These are phyloP conservation scores for Penicillium sp. DNA, from an alignment of 2,329 filamentous ascomycete species.

Conservation along the genomic window DNA sequence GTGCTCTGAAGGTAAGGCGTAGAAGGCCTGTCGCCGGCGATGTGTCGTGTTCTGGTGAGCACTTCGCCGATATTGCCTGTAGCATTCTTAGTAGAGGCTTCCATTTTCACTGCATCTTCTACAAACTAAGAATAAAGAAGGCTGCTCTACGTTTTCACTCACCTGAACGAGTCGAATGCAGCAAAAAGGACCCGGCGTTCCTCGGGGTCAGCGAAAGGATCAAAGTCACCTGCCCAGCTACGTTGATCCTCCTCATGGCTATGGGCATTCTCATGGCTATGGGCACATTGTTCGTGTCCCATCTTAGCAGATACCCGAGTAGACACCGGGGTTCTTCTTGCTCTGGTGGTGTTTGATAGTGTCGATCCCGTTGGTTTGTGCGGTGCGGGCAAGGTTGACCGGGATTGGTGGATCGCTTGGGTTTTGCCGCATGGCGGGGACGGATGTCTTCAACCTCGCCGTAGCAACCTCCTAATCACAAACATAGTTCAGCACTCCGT, in stretches of 20 bases:
- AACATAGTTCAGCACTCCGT: not conserved
- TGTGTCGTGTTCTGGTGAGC: conserved; percentile 92
- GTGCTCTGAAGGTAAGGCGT: conserved; percentile 79
- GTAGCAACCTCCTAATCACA: not conserved
- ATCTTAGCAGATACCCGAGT: conserved; percentile 2
- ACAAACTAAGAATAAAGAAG: not conserved
- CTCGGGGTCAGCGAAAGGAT: conserved; percentile 71
- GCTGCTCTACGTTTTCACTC: conserved; percentile 39
- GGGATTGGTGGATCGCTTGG: conserved; percentile 18
- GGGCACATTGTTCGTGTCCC: conserved; percentile 1
- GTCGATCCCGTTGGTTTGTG: conserved; percentile 5
- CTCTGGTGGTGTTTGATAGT: not conserved
- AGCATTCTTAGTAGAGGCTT: conserved; percentile 4
- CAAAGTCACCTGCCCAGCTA: conserved; percentile 62
- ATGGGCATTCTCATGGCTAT: not conserved
- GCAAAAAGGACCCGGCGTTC: conserved; percentile 78
- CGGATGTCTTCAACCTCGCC: conserved; percentile 7
- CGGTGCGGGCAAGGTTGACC: conserved; percentile 14
- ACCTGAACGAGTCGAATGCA: conserved; percentile 88
- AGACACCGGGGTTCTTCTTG: not conserved
- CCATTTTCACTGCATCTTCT: not conserved
- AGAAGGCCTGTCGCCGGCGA: conserved; percentile 86
- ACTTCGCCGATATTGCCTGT: conserved; percentile 77
- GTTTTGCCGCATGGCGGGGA: conserved; percentile 13
- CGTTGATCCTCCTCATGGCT: conserved; percentile 9